Conservation (phyloP, 2,329 filamentous ascomycete genomes). For the Didymella pomorum region DNA sequence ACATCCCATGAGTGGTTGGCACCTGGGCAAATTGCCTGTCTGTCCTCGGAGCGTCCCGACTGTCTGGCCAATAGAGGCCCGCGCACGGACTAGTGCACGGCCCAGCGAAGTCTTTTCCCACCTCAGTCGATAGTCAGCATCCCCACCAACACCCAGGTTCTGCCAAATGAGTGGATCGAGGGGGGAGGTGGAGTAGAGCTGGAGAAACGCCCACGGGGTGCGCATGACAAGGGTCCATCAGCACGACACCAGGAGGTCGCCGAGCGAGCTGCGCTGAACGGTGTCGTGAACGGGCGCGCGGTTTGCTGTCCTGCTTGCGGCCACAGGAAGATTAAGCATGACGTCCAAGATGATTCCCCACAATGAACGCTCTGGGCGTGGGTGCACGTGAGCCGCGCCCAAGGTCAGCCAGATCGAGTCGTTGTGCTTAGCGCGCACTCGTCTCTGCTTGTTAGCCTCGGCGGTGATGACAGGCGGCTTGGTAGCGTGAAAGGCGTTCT, state of each 20-base stretch:
- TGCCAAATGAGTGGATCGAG: not conserved
- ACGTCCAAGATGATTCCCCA: not conserved
- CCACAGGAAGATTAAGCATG: not conserved
- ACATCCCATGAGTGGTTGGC: not conserved
- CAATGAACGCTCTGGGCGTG: not conserved
- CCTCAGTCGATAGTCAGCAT: constrained; percentile 5
- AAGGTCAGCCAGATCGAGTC: not conserved
- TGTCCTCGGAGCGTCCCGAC: not conserved
- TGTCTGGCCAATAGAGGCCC: not conserved
- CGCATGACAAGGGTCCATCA: not conserved
- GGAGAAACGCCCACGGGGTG: constrained; percentile 4
- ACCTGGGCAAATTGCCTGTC: not conserved
- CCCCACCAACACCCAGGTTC: constrained; percentile 1
- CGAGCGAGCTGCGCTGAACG: not conserved
- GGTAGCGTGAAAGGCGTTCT: not conserved
- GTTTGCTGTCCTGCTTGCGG: not conserved
- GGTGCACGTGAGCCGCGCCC: not conserved
- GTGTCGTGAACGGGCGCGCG: not conserved
- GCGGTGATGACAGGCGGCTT: constrained; percentile 2
- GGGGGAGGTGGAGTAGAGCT: constrained; percentile 2
- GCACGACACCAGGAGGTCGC: not conserved
- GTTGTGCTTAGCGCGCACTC: not conserved
- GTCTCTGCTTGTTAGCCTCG: not conserved
- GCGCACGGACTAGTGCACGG: not conserved
- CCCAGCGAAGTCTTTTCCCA: not conserved